A percentile compares a stretch with the other conserved stretches of the same genome.
Evolutionary conservation across 2,329 filamentous ascomycete genomes (phyloP).

Genomic region (Geosmithia flava): DNA sequence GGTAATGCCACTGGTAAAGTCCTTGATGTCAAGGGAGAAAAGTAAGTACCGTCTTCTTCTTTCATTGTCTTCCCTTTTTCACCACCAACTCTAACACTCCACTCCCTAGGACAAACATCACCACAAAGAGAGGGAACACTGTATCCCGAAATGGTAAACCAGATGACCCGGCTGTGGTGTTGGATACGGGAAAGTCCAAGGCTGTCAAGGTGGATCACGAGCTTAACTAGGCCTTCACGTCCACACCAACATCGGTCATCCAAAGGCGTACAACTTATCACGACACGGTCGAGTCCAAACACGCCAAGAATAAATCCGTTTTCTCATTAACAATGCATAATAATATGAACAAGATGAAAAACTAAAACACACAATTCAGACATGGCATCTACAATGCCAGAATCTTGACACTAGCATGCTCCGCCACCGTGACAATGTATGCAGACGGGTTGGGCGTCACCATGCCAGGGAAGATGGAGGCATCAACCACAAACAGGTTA

Average conservation of each 20-base stretch:
- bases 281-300: too few relatives aligned
- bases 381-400: too few relatives aligned
- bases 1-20: constrained; percentile 30
- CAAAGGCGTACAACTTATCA: too few relatives aligned
- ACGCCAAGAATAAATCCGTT: too few relatives aligned
- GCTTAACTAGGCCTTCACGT: constrained; percentile 13
- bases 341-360: too few relatives aligned
- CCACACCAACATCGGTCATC: background rate
- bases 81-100: background rate
- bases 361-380: too few relatives aligned
- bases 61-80: background rate
- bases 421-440: constrained; percentile 51
- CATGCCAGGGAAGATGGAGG: constrained; percentile 56
- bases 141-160: constrained; percentile 24
- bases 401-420: constrained; percentile 34
- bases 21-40: constrained; percentile 27
- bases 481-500: constrained; percentile 58
- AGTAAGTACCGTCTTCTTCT: constrained; percentile 14
- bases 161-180: constrained; percentile 28
- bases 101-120: constrained; percentile 23
- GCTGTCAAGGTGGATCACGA: constrained; percentile 27
- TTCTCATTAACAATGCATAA: too few relatives aligned
- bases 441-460: constrained; percentile 56
- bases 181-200: constrained; percentile 28
- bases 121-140: constrained; percentile 26